Evolutionary conservation across 306 rosid species (phyloP).

Genomic region (Hylodesmum podocarpum): DNA sequence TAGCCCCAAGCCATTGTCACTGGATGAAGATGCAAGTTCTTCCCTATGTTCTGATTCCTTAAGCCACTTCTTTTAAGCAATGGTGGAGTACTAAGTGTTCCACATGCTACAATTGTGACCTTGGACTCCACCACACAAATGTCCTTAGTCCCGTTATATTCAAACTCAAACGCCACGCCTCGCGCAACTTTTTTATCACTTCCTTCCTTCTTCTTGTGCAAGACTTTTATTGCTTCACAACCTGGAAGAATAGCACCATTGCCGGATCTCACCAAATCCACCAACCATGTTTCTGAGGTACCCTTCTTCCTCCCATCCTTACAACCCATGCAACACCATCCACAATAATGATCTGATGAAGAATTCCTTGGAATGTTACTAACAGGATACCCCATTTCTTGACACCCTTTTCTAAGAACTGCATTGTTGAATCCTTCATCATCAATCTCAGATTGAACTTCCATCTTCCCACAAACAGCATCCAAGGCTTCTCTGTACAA

Average conservation of each 20-base stretch:
- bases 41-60: constrained; percentile 66
- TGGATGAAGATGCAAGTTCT: constrained; percentile 79
- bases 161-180: constrained; percentile 58
- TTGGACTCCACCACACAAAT: constrained; percentile 68
- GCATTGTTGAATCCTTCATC: constrained; percentile 84
- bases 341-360: constrained; percentile 69
- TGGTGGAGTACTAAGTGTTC: constrained; percentile 71
- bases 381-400: constrained; percentile 70
- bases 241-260: constrained; percentile 75
- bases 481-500: constrained; percentile 71
- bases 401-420: constrained; percentile 69
- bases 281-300: constrained; percentile 81
- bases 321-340: constrained; percentile 87
- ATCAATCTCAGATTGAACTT: constrained; percentile 59
- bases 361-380: constrained; percentile 67
- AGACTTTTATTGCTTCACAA: constrained; percentile 55
- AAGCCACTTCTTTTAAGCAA: constrained; percentile 67
- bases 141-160: constrained; percentile 46
- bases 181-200: constrained; percentile 41
- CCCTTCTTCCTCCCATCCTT: constrained; percentile 78
- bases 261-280: constrained; percentile 71
- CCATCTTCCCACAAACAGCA: constrained; percentile 65
- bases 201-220: constrained; percentile 49
- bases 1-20: constrained; percentile 90
- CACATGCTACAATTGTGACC: constrained; percentile 81